Base-by-base conservation (phyloP, 116 monocot genomes). In the Posidonia oceanica region DNA sequence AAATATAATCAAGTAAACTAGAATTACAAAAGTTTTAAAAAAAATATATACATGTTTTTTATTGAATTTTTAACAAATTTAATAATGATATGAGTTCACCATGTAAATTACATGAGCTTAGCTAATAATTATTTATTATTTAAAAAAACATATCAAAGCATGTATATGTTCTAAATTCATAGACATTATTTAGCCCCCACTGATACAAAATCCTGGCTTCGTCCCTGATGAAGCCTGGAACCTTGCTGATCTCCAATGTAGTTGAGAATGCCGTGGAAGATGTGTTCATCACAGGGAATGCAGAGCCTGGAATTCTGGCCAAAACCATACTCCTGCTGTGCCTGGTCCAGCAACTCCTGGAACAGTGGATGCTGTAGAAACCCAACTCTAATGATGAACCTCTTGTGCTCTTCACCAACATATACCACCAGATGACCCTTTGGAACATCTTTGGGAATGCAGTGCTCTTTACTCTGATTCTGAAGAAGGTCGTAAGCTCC, bases 351-450 rank as follows among this genome's bases (percentile, higher is more conserved):
- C 75, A 85, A 54, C 11, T 69, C 73, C 29, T 69, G 75, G 59
- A 85, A 82, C 54, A 82, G 44, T 2, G 85, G 85, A 63, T 82
- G 81, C 39, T 67, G 39, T 7, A 85, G 69, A 63, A 65, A 73
- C 1, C 59, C 60, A n/a, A 82, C 59, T 18, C 52, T 62, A 52
- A 85, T 72, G 38, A 85, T 72, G 22, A 72, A 85, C 57, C 85
- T 78, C 69, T 57, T 81, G 52, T 58, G 68, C 39, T 74, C 72
- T 44, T 82, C 75, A 15, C 85, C 82, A 4, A 85, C 85, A 15
- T 85, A 85, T 17, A 85, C 81, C 20, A 79, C 82, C 52, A 81
- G 60, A 81, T 79, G 82, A 12, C 85, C 85, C 66, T 78, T 85
- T 18, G 91, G 91, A 1, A 83, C 80, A 44, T 80, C 80, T 20